A percentile compares a stretch with the other conserved stretches of the same genome.
These are phyloP conservation scores for Zygoascus hellenicus DNA, from an alignment of 1,139 yeast species.

Conservation along the genomic window DNA sequence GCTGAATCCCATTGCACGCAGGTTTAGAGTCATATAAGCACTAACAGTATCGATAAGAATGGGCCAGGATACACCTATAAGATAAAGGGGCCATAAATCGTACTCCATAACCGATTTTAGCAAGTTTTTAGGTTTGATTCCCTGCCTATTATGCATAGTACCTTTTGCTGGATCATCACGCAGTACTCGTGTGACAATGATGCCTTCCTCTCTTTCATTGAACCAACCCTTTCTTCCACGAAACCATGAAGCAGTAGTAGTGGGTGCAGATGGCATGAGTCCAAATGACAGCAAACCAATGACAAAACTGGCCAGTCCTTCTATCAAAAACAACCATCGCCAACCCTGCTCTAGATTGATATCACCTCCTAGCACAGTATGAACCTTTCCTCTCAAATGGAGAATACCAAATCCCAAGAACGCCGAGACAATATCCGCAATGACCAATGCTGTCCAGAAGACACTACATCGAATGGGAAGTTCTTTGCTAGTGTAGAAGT, in stretches of 20 bases:
- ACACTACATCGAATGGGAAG: conserved; percentile 44
- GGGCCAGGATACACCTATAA: conserved; percentile 44
- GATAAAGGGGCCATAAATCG: conserved; percentile 53
- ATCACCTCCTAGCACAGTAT: conserved; percentile 15
- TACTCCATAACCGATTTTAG: conserved; percentile 43
- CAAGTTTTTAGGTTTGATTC: conserved; percentile 40
- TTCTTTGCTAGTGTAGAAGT: conserved; percentile 47
- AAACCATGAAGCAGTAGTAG: conserved; percentile 30
- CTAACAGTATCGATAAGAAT: conserved; percentile 39
- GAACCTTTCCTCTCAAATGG: conserved; percentile 19
- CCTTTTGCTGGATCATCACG: conserved; percentile 66
- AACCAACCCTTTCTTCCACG: conserved; percentile 54
- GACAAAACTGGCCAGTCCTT: conserved; percentile 42
- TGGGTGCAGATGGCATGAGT: conserved; percentile 14
- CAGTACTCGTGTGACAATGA: conserved; percentile 53
- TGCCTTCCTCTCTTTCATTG: conserved; percentile 50
- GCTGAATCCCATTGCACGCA: conserved; percentile 49
- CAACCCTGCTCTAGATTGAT: conserved; percentile 33
- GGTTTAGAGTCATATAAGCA: conserved; percentile 48
- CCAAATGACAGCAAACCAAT: conserved; percentile 38
- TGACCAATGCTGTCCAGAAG: conserved; percentile 36
- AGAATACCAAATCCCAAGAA: conserved; percentile 43
- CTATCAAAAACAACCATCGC: conserved; percentile 45
- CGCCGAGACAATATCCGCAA: conserved; percentile 28
- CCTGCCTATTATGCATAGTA: conserved; percentile 62